phyloP scores from a whole-genome alignment of 148 eudicot species.

The Dianthus caryophyllus region DNA sequence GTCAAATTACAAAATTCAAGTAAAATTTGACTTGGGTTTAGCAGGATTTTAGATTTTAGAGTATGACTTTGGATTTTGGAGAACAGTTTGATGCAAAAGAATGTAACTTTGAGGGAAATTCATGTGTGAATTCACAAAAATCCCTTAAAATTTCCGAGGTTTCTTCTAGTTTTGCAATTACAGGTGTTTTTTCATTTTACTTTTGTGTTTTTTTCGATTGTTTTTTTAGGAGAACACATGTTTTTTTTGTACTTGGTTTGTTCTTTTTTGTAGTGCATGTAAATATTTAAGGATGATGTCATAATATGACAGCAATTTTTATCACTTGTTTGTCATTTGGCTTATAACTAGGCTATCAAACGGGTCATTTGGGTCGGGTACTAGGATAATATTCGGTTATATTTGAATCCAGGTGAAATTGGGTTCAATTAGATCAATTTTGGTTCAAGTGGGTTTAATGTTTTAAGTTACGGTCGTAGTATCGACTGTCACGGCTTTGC shows the following conservation, averaged over 20 bases:
- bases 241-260: background rate
- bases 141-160: background rate
- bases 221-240: background rate
- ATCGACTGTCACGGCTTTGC: no score
- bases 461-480: no score
- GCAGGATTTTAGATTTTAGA: background rate
- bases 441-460: no score
- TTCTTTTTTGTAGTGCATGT: background rate
- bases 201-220: background rate
- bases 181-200: conserved; percentile 8
- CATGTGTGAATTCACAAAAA: background rate
- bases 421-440: no score
- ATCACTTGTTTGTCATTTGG: no score
- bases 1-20: no score
- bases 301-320: background rate
- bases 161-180: background rate
- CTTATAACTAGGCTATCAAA: no score
- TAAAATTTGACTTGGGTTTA: background rate
- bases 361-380: no score
- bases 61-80: background rate
- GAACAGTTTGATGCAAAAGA: background rate
- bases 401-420: no score
- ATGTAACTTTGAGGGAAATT: background rate
- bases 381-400: no score
- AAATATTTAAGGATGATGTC: no score